Evolutionary conservation across 257 asterid genomes (phyloP).

Genomic region (Fraxinus pennsylvanica): DNA sequence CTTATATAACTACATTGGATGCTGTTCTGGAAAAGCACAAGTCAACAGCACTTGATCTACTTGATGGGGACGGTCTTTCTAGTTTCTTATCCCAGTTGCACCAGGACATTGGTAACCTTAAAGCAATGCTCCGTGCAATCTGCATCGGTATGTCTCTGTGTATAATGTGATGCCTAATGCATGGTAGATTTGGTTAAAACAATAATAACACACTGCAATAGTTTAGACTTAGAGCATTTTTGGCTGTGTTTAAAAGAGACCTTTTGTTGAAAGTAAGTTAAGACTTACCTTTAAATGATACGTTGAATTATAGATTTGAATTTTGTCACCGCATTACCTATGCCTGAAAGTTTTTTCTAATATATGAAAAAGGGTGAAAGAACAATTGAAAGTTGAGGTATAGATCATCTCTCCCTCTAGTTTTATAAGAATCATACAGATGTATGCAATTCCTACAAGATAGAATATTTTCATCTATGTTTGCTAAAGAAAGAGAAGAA

Average conservation of each 20-base stretch:
- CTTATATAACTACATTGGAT: slow-evolving; percentile 63
- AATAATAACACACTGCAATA: background rate
- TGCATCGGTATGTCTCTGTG: slow-evolving; percentile 62
- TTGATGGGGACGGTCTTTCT: slow-evolving; percentile 71
- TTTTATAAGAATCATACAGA: background rate
- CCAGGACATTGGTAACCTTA: slow-evolving; percentile 76
- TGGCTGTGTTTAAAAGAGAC: no score
- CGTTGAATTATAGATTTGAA: background rate
- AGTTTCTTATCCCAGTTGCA: slow-evolving; percentile 62
- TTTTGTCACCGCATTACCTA: background rate
- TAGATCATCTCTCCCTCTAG: background rate
- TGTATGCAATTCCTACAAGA: background rate
- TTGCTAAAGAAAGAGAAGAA: background rate
- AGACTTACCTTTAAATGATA: background rate
- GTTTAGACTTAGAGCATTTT: no score
- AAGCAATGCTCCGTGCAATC: slow-evolving; percentile 93
- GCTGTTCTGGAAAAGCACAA: slow-evolving; percentile 83
- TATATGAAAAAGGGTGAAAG: background rate
- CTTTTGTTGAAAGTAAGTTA: no score
- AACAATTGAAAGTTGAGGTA: background rate
- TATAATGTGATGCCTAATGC: background rate
- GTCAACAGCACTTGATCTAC: slow-evolving; percentile 73
- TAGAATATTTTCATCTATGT: background rate
- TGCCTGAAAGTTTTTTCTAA: background rate
- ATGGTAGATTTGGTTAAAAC: background rate